Evolutionary conservation across 169 alveolate genomes (phyloP), one percentile per base, ranked within the genome.

Genomic region (Plasmodium blacklocki): DNA sequence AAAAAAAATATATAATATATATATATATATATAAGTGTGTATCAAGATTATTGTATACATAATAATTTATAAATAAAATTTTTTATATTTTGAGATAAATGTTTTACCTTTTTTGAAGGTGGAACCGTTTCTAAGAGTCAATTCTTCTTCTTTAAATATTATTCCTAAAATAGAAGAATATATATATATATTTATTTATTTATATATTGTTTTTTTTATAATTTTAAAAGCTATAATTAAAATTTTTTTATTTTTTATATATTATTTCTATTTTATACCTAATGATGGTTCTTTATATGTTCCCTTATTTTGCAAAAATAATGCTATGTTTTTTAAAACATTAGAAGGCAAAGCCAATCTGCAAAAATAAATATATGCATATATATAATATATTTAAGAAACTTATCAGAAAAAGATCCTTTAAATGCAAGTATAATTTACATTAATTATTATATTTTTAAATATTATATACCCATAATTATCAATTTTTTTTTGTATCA

Each of bases 401-500:
- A 39, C 0, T 1, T 6, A 39, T 39, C 47, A 39, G 47, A 39
- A 39, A 39, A 39, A 39, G 47, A 39, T 39, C 47, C 9, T 5
- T 39, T 0, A 39, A 39, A 39, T 39, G 9, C 0, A 39, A 5
- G 47, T 5, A 39, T 39, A 5, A 39, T 39, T 39, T 39, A 39
- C 1, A 9, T 39, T 39, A 39, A 39, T 39, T 39, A 39, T 66
- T 32, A 29, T 67, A 19, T 54, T 45, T 19, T 29, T 39, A 58
- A 23, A 21, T 7, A 12, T n/a, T 47, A 26, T 12, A 14, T 78
- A 78, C 89, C 89, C 89, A 45, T 78, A 78, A 78, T 78, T 78
- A 59, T 78, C 89, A 23, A 78, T 78, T 64, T 78, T 78, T 59
- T 78, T 78, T 66, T 78, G 89, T 64, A 78, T 78, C 89, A 78